phyloP scores from a whole-genome alignment of 2,329 filamentous ascomycete species.

The Penicillium sp. region DNA sequence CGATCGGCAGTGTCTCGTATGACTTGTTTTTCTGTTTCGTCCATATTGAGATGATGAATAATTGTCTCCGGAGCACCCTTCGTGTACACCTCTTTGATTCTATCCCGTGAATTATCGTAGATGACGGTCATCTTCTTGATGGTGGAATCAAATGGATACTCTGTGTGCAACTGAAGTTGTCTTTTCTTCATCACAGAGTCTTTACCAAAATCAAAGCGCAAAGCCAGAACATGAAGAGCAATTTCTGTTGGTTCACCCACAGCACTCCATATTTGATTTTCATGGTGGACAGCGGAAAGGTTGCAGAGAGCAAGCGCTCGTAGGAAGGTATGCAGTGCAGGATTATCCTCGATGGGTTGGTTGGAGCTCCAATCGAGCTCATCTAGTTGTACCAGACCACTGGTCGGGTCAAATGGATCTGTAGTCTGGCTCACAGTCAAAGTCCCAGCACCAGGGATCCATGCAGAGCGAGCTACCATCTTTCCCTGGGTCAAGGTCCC shows the following conservation, averaged over 20 bases:
- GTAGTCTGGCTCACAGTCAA: conserved; percentile 54
- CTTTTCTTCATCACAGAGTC: conserved; percentile 39
- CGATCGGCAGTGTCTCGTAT: conserved; percentile 49
- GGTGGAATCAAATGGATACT: conserved; percentile 64
- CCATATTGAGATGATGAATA: conserved; percentile 34
- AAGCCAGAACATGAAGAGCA: conserved; percentile 64
- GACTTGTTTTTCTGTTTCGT: conserved; percentile 18
- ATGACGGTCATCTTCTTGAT: conserved; percentile 68
- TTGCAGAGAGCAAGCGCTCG: conserved; percentile 57
- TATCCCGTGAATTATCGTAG: conserved; percentile 40
- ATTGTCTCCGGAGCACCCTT: conserved; percentile 64
- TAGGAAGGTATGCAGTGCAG: conserved; percentile 51
- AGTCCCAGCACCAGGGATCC: conserved; percentile 54
- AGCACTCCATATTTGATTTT: conserved; percentile 50
- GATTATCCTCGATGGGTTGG: conserved; percentile 23
- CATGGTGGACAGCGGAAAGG: conserved; percentile 50
- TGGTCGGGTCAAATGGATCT: conserved; percentile 56
- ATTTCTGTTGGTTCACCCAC: conserved; percentile 67
- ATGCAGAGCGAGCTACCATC: conserved; percentile 60
- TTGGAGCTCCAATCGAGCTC: conserved; percentile 30
- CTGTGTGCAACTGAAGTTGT: conserved; percentile 39
- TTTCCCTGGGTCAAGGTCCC: conserved; percentile 56
- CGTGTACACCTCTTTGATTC: conserved; percentile 50
- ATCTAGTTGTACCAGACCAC: conserved; percentile 46
- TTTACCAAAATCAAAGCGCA: conserved; percentile 56